Conservation (phyloP, 371 early-diverging fungal species). For the Paraphysoderma sedebokerense region DNA sequence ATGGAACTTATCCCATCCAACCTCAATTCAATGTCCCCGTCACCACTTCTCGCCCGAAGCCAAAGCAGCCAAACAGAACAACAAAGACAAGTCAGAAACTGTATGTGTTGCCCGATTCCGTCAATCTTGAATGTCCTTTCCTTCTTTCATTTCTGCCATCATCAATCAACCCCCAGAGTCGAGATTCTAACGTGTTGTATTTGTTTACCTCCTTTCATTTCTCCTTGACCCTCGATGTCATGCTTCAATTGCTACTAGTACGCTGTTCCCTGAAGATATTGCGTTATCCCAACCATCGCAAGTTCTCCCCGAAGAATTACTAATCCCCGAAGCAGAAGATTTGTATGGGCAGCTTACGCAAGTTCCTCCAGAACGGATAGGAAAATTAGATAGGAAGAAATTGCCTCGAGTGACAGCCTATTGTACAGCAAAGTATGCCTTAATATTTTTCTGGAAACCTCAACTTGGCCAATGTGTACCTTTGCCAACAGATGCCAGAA, state of each 20-base stretch:
- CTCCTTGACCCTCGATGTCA: too few species aligned
- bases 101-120: constrained; percentile 72
- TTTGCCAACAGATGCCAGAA: constrained; percentile 19
- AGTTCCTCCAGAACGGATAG: constrained; percentile 39
- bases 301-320: constrained; percentile 6
- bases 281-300: background rate
- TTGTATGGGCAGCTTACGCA: constrained; percentile 21
- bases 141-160: too few species aligned
- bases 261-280: too few species aligned
- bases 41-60: too few species aligned
- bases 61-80: constrained; percentile 48
- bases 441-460: background rate
- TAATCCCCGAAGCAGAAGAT: constrained; percentile 14
- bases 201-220: too few species aligned
- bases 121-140: too few species aligned
- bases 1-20: too few species aligned
- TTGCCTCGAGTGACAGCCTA: constrained; percentile 78
- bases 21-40: too few species aligned
- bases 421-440: constrained; percentile 52
- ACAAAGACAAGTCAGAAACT: constrained; percentile 83
- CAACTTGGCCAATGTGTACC: constrained; percentile 29
- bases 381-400: constrained; percentile 35
- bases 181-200: too few species aligned
- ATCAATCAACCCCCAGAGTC: too few species aligned
- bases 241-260: too few species aligned